Evolutionary conservation across 1,284 basidiomycete genomes (phyloP), one percentile per base, ranked within the genome.

Genomic region (Fomitopsis palustris): DNA sequence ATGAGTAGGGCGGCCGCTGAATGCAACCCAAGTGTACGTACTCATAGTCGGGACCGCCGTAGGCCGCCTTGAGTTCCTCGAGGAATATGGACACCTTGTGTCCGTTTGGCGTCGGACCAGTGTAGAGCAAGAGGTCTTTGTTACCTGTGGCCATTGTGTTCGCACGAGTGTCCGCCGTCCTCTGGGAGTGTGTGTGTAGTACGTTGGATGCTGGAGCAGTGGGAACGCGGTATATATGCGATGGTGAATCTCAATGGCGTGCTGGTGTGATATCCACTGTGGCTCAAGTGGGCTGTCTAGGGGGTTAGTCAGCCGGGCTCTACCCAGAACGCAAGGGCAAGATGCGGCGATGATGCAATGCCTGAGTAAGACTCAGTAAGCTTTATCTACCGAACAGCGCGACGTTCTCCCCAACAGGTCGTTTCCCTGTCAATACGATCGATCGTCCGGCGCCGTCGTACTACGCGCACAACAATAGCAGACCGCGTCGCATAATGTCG

Each of bases 81-180:
- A 73, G 68, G 59, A 70, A 69, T 37, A 69, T 60, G n/a, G 70
- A 64, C 42, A 68, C 78, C 67, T 86, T 69, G 63, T 78, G 69
- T n/a, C 90, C 87, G 62, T 90, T 92, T 17, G 90, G 88, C 0
- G 89, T 91, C 19, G 71, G 61, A 2, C 69, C 76, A 8, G 85
- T 87, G 75, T 89, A 92, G 38, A 93, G 77, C 56, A 85, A 63
- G 65, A 92, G 76, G 10, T 80, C 77, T 62, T 82, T 82, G 25
- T 70, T 56, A 23, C 55, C 53, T 16, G 62, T 55, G 31, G 65
- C 59, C 68, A 69, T 67, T 21, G 45, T n/a, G 41, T 2, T 37
- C 12, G n/a, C 7, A 12, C 10, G 35, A 37, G 8, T 5, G 31
- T n/a, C n/a, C 31, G 31, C 31, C 35, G 35, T 14, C 12, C 31